Evolutionary conservation across 2,329 filamentous ascomycete species (phyloP).

Genomic region (Fusarium dlaminii): DNA sequence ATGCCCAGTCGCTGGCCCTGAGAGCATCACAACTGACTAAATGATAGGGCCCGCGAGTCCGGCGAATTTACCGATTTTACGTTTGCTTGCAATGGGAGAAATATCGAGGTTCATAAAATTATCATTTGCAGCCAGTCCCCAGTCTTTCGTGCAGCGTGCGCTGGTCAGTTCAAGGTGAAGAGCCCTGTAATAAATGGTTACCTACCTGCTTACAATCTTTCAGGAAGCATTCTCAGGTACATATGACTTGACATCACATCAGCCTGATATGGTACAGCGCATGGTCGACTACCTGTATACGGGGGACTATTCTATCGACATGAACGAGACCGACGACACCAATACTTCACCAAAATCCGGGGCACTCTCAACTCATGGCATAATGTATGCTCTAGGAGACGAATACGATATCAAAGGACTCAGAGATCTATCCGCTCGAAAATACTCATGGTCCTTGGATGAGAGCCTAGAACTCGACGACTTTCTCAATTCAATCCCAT

Average conservation of each 20-base stretch:
- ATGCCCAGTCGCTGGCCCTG: fast-evolving
- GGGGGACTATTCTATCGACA: neutral
- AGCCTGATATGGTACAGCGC: neutral
- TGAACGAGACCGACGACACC: fast-evolving
- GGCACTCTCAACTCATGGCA: neutral
- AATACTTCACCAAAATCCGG: fast-evolving
- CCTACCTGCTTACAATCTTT: too few species aligned
- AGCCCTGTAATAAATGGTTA: too few species aligned
- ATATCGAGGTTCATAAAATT: neutral
- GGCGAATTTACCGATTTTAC: constrained; percentile 12
- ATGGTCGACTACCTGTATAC: constrained; percentile 35
- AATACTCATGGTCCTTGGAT: constrained; percentile 5
- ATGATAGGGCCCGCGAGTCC: neutral
- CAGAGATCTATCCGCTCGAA: neutral
- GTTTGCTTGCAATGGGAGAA: neutral
- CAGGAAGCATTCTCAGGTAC: constrained; percentile 14
- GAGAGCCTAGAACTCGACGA: neutral
- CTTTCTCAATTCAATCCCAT: constrained; percentile 9
- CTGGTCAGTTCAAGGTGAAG: constrained; percentile 1
- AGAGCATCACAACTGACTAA: neutral
- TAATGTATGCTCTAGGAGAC: constrained; percentile 21
- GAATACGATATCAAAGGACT: constrained; percentile 24
- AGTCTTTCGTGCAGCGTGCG: constrained; percentile 9
- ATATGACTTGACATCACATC: constrained; percentile 6
- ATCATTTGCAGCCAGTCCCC: constrained; percentile 12